phyloP scores from a whole-genome alignment of 2,329 filamentous ascomycete species.

The Aspergillus brasiliensis region DNA sequence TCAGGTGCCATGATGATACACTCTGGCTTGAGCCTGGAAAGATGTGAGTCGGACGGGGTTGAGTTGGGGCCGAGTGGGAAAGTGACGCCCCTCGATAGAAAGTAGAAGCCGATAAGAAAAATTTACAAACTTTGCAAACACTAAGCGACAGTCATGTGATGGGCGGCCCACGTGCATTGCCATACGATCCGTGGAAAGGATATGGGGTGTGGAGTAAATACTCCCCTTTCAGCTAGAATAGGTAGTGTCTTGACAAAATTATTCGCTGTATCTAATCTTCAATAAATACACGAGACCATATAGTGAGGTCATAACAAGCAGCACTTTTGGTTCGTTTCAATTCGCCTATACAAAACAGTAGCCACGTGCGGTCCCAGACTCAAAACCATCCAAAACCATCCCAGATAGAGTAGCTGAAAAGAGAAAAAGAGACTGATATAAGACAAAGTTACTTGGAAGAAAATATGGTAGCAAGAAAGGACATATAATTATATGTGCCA shows the following conservation, averaged over 20 bases:
- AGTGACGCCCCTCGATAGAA: neutral
- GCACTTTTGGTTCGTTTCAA: constrained; percentile 2
- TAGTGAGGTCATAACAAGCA: neutral
- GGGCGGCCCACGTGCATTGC: neutral
- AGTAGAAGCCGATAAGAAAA: neutral
- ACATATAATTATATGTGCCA: constrained; percentile 13
- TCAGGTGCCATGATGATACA: constrained; percentile 12
- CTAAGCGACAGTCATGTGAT: constrained; percentile 10
- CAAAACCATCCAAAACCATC: constrained; percentile 4
- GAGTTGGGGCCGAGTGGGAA: neutral
- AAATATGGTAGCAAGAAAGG: constrained; percentile 14
- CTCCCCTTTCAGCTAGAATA: no score
- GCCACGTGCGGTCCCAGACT: neutral
- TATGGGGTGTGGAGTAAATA: no score
- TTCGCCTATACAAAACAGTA: constrained; percentile 4
- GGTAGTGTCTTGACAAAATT: neutral
- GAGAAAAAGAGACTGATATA: neutral
- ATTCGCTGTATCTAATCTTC: neutral
- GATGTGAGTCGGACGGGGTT: neutral
- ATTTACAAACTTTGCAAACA: constrained; percentile 6
- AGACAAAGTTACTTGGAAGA: neutral
- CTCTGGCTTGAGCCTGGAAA: neutral
- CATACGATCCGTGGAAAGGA: neutral
- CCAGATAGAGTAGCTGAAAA: constrained; percentile 1
- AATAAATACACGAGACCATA: neutral